phyloP scores from a whole-genome alignment of 345 rosid genomes.

The Citrus medica region DNA sequence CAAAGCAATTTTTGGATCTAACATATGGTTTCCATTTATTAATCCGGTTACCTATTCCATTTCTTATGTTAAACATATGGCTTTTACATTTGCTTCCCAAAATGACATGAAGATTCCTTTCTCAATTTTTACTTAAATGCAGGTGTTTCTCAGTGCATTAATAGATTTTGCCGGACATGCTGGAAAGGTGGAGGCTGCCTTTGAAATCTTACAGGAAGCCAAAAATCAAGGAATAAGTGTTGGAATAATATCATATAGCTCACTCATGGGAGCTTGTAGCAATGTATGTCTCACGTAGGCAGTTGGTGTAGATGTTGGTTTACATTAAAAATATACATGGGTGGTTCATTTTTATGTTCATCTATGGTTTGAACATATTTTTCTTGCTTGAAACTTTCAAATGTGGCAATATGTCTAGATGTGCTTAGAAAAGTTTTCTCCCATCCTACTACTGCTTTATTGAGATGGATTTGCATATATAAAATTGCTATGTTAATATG shows the following conservation, averaged over 20 bases:
- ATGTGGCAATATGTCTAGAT: neutral
- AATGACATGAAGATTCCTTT: neutral
- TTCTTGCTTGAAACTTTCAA: neutral
- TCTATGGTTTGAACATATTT: neutral
- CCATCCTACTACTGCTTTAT: neutral
- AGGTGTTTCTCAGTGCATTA: constrained; percentile 87
- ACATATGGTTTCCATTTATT: neutral
- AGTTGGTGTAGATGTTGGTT: neutral
- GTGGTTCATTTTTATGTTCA: neutral
- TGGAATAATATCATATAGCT: constrained; percentile 84
- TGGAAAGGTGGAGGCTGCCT: constrained; percentile 72
- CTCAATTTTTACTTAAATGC: constrained; percentile 23
- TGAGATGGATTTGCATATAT: neutral
- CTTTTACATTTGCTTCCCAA: neutral
- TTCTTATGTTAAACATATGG: neutral
- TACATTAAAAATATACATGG: neutral
- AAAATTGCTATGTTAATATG: constrained; percentile 2
- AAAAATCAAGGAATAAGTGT: constrained; percentile 50
- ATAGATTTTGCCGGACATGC: constrained; percentile 90
- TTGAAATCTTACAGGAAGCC: constrained; percentile 64
- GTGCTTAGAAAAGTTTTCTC: neutral
- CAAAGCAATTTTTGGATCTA: neutral
- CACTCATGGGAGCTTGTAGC: constrained; percentile 98
- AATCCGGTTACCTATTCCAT: neutral
- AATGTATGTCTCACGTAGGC: constrained; percentile 54